A percentile compares a stretch with the other conserved stretches of the same genome.
These are phyloP conservation scores for Bassia scoparia DNA, from an alignment of 148 eudicot species.

Conservation along the genomic window DNA sequence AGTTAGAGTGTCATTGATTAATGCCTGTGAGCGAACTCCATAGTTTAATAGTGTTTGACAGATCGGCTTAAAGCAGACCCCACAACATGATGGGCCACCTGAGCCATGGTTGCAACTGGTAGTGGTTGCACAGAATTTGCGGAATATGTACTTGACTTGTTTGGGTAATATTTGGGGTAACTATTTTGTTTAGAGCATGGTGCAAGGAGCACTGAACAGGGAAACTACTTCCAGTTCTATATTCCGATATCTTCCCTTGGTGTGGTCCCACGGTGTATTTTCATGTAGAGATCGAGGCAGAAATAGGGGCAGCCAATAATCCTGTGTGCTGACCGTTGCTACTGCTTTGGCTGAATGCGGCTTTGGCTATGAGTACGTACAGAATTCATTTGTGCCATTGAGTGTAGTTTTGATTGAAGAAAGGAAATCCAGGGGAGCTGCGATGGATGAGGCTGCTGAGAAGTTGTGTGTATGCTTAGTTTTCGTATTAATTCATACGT, in stretches of 20 bases:
- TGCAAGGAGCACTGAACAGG: constrained; percentile 1
- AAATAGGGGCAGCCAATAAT: neutral
- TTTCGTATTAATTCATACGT: neutral
- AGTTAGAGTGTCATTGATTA: neutral
- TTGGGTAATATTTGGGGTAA: neutral
- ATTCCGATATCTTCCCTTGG: neutral
- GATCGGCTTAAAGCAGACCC: no score
- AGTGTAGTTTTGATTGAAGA: constrained; percentile 1
- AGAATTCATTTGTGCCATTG: neutral
- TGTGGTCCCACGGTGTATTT: neutral
- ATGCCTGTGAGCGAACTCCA: neutral
- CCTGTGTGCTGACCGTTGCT: neutral
- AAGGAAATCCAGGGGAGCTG: neutral
- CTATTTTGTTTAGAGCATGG: neutral
- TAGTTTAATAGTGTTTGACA: neutral
- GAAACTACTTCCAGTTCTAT: constrained; percentile 4
- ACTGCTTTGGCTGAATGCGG: neutral
- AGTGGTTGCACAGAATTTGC: neutral
- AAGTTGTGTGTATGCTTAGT: neutral
- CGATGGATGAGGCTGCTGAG: constrained; percentile 10
- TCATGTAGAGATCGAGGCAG: neutral
- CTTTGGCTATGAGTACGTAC: neutral
- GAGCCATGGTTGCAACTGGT: neutral
- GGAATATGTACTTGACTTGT: neutral
- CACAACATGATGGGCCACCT: neutral